phyloP scores from a whole-genome alignment of 73 alveolate species.

The Tetrahymena malaccensis region DNA sequence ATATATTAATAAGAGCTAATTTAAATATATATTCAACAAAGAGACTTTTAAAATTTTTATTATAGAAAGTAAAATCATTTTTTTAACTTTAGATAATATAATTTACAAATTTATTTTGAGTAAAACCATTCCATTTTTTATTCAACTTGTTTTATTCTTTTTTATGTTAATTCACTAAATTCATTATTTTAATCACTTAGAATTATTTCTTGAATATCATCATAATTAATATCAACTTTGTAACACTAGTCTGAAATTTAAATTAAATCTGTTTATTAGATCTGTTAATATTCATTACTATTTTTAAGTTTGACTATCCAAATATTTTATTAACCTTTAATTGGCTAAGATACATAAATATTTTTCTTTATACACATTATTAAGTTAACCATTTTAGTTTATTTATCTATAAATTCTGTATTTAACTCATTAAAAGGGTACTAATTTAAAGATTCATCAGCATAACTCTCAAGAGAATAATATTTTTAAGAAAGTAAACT shows the following conservation, averaged over 20 bases:
- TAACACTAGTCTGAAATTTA: background rate
- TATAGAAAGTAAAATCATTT: no score
- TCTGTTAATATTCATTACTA: background rate
- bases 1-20: no score
- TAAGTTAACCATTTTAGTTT: background rate
- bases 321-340: background rate
- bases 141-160: background rate
- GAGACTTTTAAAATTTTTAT: no score
- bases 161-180: no score
- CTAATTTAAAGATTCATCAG: background rate
- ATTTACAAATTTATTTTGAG: no score
- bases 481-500: background rate
- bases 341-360: background rate
- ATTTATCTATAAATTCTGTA: background rate
- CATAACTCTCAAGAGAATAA: background rate
- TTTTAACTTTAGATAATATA: no score
- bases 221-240: no score
- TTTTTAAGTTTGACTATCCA: background rate
- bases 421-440: background rate
- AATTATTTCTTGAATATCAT: background rate
- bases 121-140: background rate
- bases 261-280: background rate
- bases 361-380: background rate
- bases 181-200: background rate
- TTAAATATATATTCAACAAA: no score